A percentile compares a stretch with the other conserved stretches of the same genome.
These are phyloP conservation scores for Aspergillus melleus DNA, from an alignment of 2,329 filamentous ascomycete species.

Conservation along the genomic window DNA sequence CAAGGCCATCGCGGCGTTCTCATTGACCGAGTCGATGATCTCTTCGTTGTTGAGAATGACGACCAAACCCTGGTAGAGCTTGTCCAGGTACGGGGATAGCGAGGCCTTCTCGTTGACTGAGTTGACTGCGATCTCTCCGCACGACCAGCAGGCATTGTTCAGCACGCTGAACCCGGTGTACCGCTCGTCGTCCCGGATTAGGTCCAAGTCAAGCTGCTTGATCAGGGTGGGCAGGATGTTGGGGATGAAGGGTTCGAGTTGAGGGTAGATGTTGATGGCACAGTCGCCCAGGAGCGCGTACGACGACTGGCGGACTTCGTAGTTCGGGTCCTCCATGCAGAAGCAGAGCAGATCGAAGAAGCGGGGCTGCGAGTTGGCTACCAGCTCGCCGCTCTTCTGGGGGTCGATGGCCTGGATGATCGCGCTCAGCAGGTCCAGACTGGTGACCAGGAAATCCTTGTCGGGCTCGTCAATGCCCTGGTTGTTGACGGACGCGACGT, in stretches of 20 bases:
- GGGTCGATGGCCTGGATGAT: conserved; percentile 86
- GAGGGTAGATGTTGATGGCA: conserved; percentile 84
- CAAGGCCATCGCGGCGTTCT: conserved; percentile 92
- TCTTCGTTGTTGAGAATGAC: conserved; percentile 82
- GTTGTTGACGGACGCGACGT: conserved; percentile 68
- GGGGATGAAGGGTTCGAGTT: conserved; percentile 72
- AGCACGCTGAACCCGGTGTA: conserved; percentile 87
- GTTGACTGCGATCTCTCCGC: conserved; percentile 86
- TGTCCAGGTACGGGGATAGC: conserved; percentile 74
- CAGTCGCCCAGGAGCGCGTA: conserved; percentile 95
- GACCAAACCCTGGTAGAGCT: conserved; percentile 73
- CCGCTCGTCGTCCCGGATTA: conserved; percentile 73
- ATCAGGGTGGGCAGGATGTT: conserved; percentile 76
- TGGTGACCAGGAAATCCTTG: conserved; percentile 96
- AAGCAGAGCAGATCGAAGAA: conserved; percentile 90
- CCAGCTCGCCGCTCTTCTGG: conserved; percentile 71
- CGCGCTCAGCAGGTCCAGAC: conserved; percentile 86
- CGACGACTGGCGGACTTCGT: conserved; percentile 93
- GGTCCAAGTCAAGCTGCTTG: conserved; percentile 80
- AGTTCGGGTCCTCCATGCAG: conserved; percentile 87
- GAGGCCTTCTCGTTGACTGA: conserved; percentile 71
- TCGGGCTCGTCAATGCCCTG: conserved; percentile 74
- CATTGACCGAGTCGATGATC: conserved; percentile 81
- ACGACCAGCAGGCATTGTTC: conserved; percentile 98
- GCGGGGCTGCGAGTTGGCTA: conserved; percentile 71